Evolutionary conservation across 2,329 filamentous ascomycete genomes (phyloP).

Genomic region (Colletotrichum nymphaeae): DNA sequence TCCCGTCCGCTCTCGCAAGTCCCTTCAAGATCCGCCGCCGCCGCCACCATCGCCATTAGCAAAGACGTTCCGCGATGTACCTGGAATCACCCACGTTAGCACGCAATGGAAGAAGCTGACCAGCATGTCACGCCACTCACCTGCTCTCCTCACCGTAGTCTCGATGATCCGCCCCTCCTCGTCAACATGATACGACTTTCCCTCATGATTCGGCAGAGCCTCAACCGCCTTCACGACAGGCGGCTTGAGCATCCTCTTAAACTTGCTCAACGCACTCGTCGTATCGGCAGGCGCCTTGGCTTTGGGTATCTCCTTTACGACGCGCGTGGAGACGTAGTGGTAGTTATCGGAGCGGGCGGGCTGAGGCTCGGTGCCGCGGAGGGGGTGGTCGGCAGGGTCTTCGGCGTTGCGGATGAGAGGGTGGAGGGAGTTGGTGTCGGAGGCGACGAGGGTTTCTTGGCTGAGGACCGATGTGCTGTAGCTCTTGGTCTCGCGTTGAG

Average conservation of each 20-base stretch:
- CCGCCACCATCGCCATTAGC: neutral
- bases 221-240: slow-evolving; percentile 31
- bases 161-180: slow-evolving; percentile 31
- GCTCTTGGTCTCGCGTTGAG: neutral
- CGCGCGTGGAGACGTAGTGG: slow-evolving; percentile 23
- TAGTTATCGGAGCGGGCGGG: slow-evolving; percentile 20
- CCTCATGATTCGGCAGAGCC: slow-evolving; percentile 25
- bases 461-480: slow-evolving; percentile 17
- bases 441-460: slow-evolving; percentile 25
- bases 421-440: slow-evolving; percentile 19
- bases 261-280: slow-evolving; percentile 5
- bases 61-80: slow-evolving; percentile 3
- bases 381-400: neutral
- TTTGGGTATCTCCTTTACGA: slow-evolving; percentile 31
- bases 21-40: neutral
- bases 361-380: slow-evolving; percentile 17
- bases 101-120: neutral
- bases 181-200: slow-evolving; percentile 35
- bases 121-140: neutral
- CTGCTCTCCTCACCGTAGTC: slow-evolving; percentile 28
- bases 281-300: slow-evolving; percentile 18
- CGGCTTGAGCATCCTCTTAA: slow-evolving; percentile 32
- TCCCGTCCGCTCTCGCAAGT: neutral
- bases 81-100: neutral
- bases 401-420: slow-evolving; percentile 14